Conservation (phyloP, 257 asterid genomes). For the Parsonsia alboflavescens region DNA sequence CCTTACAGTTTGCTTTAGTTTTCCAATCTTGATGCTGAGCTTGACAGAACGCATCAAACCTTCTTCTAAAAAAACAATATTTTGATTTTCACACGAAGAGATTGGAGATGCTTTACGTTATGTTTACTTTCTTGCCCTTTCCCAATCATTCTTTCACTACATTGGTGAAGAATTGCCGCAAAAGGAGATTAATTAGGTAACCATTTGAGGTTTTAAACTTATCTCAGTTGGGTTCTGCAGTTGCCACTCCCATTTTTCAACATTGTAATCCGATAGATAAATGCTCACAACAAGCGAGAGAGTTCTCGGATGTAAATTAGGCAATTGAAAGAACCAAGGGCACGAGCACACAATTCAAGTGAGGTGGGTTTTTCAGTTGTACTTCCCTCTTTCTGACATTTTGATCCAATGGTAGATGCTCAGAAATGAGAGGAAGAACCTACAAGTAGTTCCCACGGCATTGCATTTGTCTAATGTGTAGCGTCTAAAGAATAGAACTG, state of each 20-base stretch:
- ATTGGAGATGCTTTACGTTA: background rate
- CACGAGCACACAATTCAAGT: no score
- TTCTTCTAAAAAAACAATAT: background rate
- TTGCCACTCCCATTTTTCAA: background rate
- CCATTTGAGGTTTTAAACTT: no score
- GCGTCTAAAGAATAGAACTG: background rate
- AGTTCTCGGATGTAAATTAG: no score
- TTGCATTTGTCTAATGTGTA: background rate
- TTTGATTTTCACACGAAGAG: background rate
- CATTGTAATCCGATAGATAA: background rate
- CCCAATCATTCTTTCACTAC: background rate
- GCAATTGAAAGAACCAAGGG: background rate
- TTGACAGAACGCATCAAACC: background rate
- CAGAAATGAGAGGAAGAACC: background rate
- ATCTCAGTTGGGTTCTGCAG: no score
- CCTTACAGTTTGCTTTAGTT: background rate
- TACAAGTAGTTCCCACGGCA: background rate
- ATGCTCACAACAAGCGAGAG: background rate
- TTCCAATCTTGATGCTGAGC: background rate
- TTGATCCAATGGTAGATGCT: background rate
- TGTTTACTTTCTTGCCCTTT: background rate
- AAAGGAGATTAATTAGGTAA: no score
- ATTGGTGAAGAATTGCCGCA: background rate
- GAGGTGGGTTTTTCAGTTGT: background rate
- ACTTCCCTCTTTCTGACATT: background rate